phyloP scores from a whole-genome alignment of 176 grass and related monocot genomes.

The Sorghum bicolor region DNA sequence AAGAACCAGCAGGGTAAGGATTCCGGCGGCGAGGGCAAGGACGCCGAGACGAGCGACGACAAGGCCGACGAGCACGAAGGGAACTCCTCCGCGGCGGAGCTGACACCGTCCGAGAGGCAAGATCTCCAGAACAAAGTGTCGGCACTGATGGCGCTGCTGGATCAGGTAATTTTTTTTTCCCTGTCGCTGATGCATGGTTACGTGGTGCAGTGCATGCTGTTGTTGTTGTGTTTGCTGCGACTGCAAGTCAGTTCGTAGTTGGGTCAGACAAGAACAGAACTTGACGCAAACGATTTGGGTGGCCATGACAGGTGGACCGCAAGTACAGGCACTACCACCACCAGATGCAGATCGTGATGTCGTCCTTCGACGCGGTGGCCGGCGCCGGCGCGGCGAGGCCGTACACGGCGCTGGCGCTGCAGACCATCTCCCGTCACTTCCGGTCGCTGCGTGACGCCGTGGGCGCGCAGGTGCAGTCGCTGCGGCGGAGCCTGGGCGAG shows the following conservation, averaged over 20 bases:
- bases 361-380: conserved; percentile 64
- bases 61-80: conserved; percentile 38
- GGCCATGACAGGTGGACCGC: conserved; percentile 49
- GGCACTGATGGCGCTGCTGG: conserved; percentile 75
- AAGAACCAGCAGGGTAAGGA: conserved; percentile 49
- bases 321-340: conserved; percentile 90
- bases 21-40: conserved; percentile 55
- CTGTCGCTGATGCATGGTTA: neutral
- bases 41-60: conserved; percentile 52
- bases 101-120: conserved; percentile 76
- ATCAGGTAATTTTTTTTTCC: conserved; percentile 51
- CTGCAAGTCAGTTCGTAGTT: neutral
- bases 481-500: conserved; percentile 74
- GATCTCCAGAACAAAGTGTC: conserved; percentile 96
- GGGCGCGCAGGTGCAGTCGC: conserved; percentile 55
- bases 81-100: conserved; percentile 46
- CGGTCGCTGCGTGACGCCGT: conserved; percentile 87
- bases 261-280: neutral
- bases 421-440: conserved; percentile 92
- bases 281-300: neutral
- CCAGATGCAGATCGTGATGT: conserved; percentile 79
- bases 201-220: neutral
- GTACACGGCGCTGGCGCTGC: conserved; percentile 80
- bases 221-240: neutral
- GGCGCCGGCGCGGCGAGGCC: conserved; percentile 64